Evolutionary conservation across 2,329 filamentous ascomycete species (phyloP).

Genomic region (Colletotrichum siamense): DNA sequence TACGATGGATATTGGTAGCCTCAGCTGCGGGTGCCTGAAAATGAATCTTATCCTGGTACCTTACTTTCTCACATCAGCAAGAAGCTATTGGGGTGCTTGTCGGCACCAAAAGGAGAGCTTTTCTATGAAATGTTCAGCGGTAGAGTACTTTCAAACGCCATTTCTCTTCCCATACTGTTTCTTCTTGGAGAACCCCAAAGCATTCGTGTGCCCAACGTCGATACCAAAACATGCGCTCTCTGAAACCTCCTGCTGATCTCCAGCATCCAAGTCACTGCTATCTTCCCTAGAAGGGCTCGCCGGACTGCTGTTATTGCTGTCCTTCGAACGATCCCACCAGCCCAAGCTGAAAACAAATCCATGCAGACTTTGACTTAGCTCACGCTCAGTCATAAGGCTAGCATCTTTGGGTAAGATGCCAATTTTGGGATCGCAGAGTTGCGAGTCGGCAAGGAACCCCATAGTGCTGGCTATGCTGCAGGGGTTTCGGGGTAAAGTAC

Average conservation of each 20-base stretch:
- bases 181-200: neutral
- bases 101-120: accelerated
- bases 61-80: too few species aligned
- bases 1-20: too few species aligned
- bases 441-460: neutral
- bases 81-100: neutral
- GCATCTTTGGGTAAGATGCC: neutral
- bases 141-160: accelerated
- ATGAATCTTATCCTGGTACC: too few species aligned
- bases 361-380: neutral
- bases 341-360: neutral
- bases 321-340: neutral
- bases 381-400: neutral
- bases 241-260: neutral
- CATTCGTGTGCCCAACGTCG: neutral
- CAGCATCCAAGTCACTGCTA: neutral
- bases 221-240: neutral
- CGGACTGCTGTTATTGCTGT: accelerated
- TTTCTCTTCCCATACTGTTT: accelerated
- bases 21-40: too few species aligned
- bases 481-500: neutral
- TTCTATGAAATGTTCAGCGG: accelerated
- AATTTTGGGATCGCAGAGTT: neutral
- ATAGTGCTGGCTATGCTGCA: neutral
- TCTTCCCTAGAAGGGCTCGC: neutral